Conservation (phyloP, 176 grass and related monocot genomes). For the Canna indica region DNA sequence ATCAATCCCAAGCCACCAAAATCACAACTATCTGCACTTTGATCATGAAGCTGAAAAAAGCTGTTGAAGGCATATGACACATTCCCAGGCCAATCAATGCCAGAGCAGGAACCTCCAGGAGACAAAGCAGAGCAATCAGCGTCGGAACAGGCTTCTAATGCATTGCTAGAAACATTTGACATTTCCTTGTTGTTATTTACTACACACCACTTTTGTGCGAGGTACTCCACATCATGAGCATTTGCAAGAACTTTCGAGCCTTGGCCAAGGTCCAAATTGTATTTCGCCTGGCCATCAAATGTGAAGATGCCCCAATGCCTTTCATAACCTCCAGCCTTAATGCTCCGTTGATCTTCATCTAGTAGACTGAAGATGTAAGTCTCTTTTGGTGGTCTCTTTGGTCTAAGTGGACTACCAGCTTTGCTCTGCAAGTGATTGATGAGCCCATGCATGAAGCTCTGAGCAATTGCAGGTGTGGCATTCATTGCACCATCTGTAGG, state of each 20-base stretch:
- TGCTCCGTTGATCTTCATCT: conserved; percentile 64
- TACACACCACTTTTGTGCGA: conserved; percentile 76
- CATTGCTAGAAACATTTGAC: conserved; percentile 47
- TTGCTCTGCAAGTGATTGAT: conserved; percentile 67
- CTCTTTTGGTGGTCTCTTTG: conserved; percentile 53
- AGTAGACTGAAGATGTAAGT: conserved; percentile 67
- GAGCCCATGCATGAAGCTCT: conserved; percentile 68
- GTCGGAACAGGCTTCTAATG: conserved; percentile 46
- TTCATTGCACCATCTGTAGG: conserved; percentile 85
- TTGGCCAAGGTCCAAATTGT: conserved; percentile 68
- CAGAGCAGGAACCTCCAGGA: conserved; percentile 54
- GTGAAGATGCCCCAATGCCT: conserved; percentile 83
- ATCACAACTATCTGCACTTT: conserved; percentile 59
- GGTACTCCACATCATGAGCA: conserved; percentile 56
- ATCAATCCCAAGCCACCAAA: conserved; percentile 71
- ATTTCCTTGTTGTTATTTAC: conserved; percentile 73
- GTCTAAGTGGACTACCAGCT: conserved; percentile 65
- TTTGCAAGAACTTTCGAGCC: conserved; percentile 51
- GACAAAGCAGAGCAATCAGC: conserved; percentile 72
- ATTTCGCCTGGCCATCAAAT: conserved; percentile 94
- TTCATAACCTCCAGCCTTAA: conserved; percentile 43
- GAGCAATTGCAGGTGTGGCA: conserved; percentile 57
- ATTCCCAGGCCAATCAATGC: conserved; percentile 76
- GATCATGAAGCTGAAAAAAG: conserved; percentile 76
- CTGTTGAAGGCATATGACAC: conserved; percentile 88